Conservation (phyloP, 805 yeast genomes). For the Kodamaea kakaduensis region DNA sequence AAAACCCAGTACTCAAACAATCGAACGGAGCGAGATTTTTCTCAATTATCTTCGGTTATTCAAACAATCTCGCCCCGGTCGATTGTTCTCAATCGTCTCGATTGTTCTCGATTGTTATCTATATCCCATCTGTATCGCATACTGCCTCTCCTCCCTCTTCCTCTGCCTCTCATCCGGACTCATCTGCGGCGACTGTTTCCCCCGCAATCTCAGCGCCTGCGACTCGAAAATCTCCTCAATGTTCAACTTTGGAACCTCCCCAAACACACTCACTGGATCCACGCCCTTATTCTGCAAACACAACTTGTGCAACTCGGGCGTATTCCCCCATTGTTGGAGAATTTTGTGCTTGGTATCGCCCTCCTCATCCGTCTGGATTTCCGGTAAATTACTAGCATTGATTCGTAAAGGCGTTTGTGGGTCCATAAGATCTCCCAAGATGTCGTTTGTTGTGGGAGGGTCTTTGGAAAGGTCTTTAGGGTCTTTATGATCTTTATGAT, state of each 20-base stretch:
- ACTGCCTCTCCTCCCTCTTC: constrained; percentile 43
- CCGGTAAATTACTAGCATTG: constrained; percentile 29
- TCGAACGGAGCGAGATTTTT: too few species aligned
- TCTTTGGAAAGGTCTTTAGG: not conserved
- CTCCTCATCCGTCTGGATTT: constrained; percentile 41
- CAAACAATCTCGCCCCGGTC: too few species aligned
- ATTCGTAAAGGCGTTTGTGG: constrained; percentile 5
- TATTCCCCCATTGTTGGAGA: constrained; percentile 37
- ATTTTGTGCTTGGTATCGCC: constrained; percentile 20
- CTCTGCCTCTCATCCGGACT: constrained; percentile 39
- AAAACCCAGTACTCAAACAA: too few species aligned
- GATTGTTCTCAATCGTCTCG: too few species aligned
- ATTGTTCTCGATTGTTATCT: too few species aligned
- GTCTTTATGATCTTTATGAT: constrained; percentile 1
- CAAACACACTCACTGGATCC: constrained; percentile 70
- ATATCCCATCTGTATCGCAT: constrained; percentile 46
- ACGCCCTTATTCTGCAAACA: constrained; percentile 32
- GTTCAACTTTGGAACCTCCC: constrained; percentile 64
- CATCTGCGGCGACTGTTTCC: constrained; percentile 46
- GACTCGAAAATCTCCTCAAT: constrained; percentile 66
- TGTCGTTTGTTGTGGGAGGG: constrained; percentile 1
- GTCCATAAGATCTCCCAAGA: constrained; percentile 3
- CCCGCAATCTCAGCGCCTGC: constrained; percentile 47
- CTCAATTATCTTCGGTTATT: too few species aligned
- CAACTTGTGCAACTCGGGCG: constrained; percentile 30